Percentiles rank a stretch among this genome's conserved stretches.
These are phyloP conservation scores for Alternaria sp. DNA, from an alignment of 2,329 filamentous ascomycete species.

Conservation along the genomic window DNA sequence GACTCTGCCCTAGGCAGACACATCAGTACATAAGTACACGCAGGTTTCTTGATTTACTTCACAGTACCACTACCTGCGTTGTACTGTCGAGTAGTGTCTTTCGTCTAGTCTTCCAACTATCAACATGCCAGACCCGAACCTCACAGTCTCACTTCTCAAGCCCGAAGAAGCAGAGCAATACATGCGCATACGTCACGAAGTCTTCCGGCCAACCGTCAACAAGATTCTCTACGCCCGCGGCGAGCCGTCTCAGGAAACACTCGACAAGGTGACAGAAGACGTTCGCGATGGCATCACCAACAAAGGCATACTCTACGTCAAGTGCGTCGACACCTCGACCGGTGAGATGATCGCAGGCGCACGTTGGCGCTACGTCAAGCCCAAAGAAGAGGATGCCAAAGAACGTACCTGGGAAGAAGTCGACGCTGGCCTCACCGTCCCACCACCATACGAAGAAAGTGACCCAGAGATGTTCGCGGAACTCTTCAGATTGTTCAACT, in stretches of 20 bases:
- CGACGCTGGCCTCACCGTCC: conserved; percentile 25
- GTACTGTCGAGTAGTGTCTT: background rate
- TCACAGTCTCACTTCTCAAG: conserved; percentile 35
- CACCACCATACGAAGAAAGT: conserved; percentile 38
- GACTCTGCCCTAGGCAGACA: background rate
- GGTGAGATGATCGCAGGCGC: conserved; percentile 39
- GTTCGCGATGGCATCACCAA: conserved; percentile 30
- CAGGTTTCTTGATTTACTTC: too few species aligned
- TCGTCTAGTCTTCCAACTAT: background rate
- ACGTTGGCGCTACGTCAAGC: conserved; percentile 35
- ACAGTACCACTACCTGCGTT: background rate
- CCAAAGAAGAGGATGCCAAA: conserved; percentile 18
- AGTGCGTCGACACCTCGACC: conserved; percentile 35
- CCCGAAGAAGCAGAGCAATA: conserved; percentile 38
- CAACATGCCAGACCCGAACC: conserved; percentile 29
- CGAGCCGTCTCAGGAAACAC: conserved; percentile 35
- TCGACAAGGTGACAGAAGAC: conserved; percentile 26
- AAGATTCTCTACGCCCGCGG: conserved; percentile 42
- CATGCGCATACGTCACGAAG: conserved; percentile 39
- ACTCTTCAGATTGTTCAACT: conserved; percentile 29
- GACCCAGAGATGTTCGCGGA: conserved; percentile 29
- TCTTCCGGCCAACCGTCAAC: conserved; percentile 41
- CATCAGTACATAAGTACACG: background rate
- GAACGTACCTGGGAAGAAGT: conserved; percentile 37
- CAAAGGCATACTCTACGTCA: conserved; percentile 36